Percentiles rank a stretch among this genome's conserved stretches.
These are phyloP conservation scores for Agaricus blazei DNA, from an alignment of 768 basidiomycete genomes.

Conservation along the genomic window DNA sequence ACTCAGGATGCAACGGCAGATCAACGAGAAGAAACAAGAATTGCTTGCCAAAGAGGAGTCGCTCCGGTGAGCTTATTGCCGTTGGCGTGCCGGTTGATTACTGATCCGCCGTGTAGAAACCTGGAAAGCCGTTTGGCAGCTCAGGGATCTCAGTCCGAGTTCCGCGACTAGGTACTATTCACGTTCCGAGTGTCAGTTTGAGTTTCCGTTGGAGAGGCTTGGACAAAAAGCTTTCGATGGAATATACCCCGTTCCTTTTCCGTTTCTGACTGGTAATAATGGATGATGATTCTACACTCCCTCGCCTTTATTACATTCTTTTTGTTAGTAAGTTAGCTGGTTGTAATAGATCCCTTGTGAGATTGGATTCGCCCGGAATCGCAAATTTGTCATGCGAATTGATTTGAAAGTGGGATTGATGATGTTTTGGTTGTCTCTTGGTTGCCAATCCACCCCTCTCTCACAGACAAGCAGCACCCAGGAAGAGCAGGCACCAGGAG, in stretches of 20 bases:
- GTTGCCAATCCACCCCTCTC: no score
- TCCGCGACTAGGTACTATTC: constrained; percentile 58
- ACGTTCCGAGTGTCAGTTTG: constrained; percentile 57
- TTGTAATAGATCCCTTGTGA: constrained; percentile 1
- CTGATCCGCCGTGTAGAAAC: constrained; percentile 45
- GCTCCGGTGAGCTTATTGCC: constrained; percentile 53
- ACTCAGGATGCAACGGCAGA: constrained; percentile 95
- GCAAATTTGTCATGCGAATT: constrained; percentile 2
- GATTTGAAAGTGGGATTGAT: background rate
- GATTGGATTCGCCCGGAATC: background rate
- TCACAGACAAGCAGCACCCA: no score
- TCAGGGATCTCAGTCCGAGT: constrained; percentile 79
- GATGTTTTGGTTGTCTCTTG: background rate
- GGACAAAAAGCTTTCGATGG: constrained; percentile 6
- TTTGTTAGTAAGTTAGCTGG: background rate
- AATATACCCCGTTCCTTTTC: constrained; percentile 20
- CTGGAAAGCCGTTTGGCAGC: constrained; percentile 88
- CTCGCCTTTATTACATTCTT: constrained; percentile 8
- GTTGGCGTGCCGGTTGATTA: background rate
- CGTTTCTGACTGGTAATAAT: constrained; percentile 9
- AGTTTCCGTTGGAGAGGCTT: background rate
- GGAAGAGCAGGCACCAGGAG: background rate
- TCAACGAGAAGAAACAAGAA: constrained; percentile 96
- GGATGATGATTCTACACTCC: constrained; percentile 5
- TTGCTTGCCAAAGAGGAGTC: constrained; percentile 95